A percentile compares a stretch with the other conserved stretches of the same genome.
These are phyloP conservation scores for Neophaeococcomyces mojaviensis DNA, from an alignment of 2,329 filamentous ascomycete species.

Conservation along the genomic window DNA sequence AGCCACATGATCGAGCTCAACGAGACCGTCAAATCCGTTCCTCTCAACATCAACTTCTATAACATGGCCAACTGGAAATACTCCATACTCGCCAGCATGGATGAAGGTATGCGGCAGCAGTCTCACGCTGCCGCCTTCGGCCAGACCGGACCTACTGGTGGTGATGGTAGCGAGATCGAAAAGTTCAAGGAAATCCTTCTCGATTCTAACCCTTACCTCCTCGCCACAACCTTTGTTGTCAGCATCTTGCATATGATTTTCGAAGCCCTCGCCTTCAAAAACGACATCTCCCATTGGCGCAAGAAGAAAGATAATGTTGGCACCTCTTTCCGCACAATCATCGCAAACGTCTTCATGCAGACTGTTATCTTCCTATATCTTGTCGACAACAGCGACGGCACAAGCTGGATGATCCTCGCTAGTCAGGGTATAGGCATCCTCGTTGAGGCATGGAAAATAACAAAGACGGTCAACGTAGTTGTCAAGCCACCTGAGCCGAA, in stretches of 20 bases:
- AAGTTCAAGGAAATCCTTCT: constrained; percentile 94
- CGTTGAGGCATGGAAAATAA: constrained; percentile 88
- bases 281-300: constrained; percentile 93
- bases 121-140: constrained; percentile 71
- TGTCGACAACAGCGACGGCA: constrained; percentile 94
- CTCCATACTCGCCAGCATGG: constrained; percentile 71
- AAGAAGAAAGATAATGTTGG: constrained; percentile 99
- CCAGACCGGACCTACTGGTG: constrained; percentile 62
- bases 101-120: constrained; percentile 78
- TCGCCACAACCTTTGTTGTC: constrained; percentile 75
- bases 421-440: constrained; percentile 79
- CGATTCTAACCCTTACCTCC: constrained; percentile 86
- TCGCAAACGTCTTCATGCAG: constrained; percentile 98
- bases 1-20: constrained; percentile 89
- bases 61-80: constrained; percentile 88
- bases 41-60: constrained; percentile 74
- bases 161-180: constrained; percentile 89
- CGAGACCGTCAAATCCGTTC: constrained; percentile 73
- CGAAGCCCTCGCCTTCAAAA: constrained; percentile 93
- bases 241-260: constrained; percentile 89
- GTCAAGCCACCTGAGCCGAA: constrained; percentile 61
- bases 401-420: constrained; percentile 97
- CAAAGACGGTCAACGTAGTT: constrained; percentile 85
- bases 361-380: constrained; percentile 91
- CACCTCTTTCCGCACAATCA: constrained; percentile 88